Conservation (phyloP, 371 early-diverging fungal species). For the Coemansia sp. region DNA sequence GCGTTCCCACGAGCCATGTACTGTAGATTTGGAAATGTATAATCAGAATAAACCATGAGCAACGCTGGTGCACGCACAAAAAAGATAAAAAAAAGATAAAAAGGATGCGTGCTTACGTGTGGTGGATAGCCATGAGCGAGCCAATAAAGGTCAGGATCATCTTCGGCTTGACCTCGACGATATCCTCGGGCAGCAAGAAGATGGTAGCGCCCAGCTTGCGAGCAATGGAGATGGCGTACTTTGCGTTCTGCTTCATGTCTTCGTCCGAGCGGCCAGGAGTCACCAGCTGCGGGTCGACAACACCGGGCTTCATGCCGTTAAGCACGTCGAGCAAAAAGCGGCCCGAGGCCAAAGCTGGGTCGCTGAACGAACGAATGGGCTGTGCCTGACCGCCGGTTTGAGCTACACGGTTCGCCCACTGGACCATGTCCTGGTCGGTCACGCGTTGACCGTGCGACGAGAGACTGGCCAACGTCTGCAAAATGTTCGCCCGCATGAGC, state of each 20-base stretch:
- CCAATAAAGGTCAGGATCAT: slow-evolving; percentile 92
- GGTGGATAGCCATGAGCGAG: slow-evolving; percentile 79
- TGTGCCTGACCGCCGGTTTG: slow-evolving; percentile 42
- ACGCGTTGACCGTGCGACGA: slow-evolving; percentile 77
- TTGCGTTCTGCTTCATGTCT: slow-evolving; percentile 87
- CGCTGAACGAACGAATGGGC: slow-evolving; percentile 81
- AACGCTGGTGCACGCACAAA: background rate
- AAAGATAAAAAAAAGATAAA: background rate
- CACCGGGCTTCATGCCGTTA: slow-evolving; percentile 85
- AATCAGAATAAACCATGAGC: background rate
- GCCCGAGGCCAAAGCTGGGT: slow-evolving; percentile 72
- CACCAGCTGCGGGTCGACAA: slow-evolving; percentile 85
- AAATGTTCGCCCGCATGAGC: slow-evolving; percentile 94
- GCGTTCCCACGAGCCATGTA: background rate
- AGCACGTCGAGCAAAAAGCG: slow-evolving; percentile 89
- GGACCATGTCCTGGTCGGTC: slow-evolving; percentile 87
- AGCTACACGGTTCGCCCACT: slow-evolving; percentile 90
- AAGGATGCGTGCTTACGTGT: background rate
- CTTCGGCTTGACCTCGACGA: slow-evolving; percentile 89
- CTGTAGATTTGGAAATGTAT: background rate
- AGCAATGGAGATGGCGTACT: slow-evolving; percentile 95
- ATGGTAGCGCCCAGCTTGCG: slow-evolving; percentile 97
- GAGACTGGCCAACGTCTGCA: slow-evolving; percentile 85
- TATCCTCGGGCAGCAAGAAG: slow-evolving; percentile 95
- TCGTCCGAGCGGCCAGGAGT: slow-evolving; percentile 78